phyloP scores from a whole-genome alignment of 192 early-diverging fungal species.

The Chytriomyces confervae region DNA sequence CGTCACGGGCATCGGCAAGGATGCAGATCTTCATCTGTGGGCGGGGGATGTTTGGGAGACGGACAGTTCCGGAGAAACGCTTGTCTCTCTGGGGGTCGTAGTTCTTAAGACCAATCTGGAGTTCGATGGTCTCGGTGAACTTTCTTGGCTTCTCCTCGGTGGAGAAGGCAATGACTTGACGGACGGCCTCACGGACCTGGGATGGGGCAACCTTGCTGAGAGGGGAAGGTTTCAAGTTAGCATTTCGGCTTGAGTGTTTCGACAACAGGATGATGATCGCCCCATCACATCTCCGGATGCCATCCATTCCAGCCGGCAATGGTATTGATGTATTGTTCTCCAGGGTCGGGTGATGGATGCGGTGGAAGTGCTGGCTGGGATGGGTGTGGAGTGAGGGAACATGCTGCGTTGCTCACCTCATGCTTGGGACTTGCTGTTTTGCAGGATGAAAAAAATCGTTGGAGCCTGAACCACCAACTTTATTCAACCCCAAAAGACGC shows the following conservation, averaged over 20 bases:
- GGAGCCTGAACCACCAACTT: background rate
- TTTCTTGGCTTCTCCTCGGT: conserved; percentile 89
- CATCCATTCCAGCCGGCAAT: too few species aligned
- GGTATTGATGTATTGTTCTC: too few species aligned
- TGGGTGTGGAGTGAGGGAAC: too few species aligned
- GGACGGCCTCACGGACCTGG: conserved; percentile 84
- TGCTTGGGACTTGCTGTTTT: background rate
- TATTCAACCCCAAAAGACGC: background rate
- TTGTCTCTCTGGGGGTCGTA: conserved; percentile 99
- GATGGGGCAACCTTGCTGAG: conserved; percentile 82
- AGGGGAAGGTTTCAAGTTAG: background rate
- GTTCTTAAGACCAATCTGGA: conserved; percentile 99
- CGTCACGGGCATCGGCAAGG: conserved; percentile 94
- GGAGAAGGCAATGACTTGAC: conserved; percentile 71
- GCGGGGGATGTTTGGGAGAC: conserved; percentile 93
- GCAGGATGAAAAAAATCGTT: background rate
- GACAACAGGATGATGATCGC: background rate
- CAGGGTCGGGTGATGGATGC: too few species aligned
- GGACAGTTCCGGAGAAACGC: conserved; percentile 97
- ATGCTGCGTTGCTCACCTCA: background rate
- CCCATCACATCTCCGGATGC: too few species aligned
- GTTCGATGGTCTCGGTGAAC: conserved; percentile 96
- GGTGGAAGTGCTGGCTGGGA: too few species aligned
- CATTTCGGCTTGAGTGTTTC: background rate
- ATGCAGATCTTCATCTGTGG: conserved; percentile 95